These are phyloP conservation scores for Terana coerulea DNA, from an alignment of 768 basidiomycete genomes.

Conservation along the genomic window DNA sequence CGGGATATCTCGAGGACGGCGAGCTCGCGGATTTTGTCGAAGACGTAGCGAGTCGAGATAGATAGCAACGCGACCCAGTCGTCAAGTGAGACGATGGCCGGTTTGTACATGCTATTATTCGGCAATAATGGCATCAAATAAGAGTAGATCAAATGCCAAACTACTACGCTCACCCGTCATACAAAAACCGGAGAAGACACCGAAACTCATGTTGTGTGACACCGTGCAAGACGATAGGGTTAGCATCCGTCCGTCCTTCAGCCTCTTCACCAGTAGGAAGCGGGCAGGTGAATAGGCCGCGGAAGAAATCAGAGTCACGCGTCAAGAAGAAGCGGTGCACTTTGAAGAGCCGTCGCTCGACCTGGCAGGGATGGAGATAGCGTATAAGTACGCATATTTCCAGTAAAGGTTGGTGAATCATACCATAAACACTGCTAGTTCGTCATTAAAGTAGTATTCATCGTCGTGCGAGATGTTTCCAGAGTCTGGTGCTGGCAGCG, in stretches of 20 bases:
- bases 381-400: neutral
- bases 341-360: slow-evolving; percentile 35
- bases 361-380: slow-evolving; percentile 21
- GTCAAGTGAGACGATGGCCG: slow-evolving; percentile 14
- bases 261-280: slow-evolving; percentile 15
- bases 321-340: slow-evolving; percentile 38
- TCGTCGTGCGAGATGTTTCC: slow-evolving; percentile 9
- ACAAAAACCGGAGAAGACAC: slow-evolving; percentile 36
- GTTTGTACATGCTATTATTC: slow-evolving; percentile 15
- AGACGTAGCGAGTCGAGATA: slow-evolving; percentile 36
- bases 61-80: slow-evolving; percentile 37
- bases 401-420: neutral
- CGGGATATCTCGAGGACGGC: slow-evolving; percentile 28
- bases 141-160: neutral
- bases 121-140: too few relatives aligned
- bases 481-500: neutral
- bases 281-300: slow-evolving; percentile 33
- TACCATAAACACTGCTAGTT: slow-evolving; percentile 20
- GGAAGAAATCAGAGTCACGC: slow-evolving; percentile 36
- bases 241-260: slow-evolving; percentile 31
- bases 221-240: slow-evolving; percentile 30
- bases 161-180: slow-evolving; percentile 30
- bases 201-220: slow-evolving; percentile 35
- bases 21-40: slow-evolving; percentile 31
- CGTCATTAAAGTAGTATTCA: slow-evolving; percentile 19